These are phyloP conservation scores for Epichloe scottii DNA, from an alignment of 2,329 filamentous ascomycete genomes.

Conservation along the genomic window DNA sequence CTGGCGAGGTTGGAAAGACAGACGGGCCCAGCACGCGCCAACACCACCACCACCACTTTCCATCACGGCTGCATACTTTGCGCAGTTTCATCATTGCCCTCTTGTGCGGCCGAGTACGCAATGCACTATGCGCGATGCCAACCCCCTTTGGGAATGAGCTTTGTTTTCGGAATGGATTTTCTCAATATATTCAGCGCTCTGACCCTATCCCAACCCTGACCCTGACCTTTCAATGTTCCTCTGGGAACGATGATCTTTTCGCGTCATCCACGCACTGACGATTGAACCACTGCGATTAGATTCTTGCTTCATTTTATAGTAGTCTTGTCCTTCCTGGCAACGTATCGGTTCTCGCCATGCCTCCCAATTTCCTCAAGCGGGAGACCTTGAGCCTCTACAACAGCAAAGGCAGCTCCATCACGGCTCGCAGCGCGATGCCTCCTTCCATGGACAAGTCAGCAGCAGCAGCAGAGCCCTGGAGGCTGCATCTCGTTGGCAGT, in stretches of 20 bases:
- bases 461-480: slow-evolving; percentile 7
- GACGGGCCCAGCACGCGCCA: not conserved
- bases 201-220: not conserved
- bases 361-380: slow-evolving; percentile 5
- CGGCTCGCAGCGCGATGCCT: slow-evolving; percentile 7
- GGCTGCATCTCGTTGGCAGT: slow-evolving; percentile 5
- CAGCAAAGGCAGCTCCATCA: not conserved
- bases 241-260: not conserved
- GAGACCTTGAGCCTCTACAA: not conserved
- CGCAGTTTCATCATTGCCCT: no score
- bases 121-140: not conserved
- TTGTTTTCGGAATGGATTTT: not conserved
- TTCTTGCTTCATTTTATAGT: slow-evolving; percentile 8
- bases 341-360: slow-evolving; percentile 2
- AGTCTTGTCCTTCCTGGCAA: slow-evolving; percentile 1
- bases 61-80: not conserved
- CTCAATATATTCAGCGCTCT: not conserved
- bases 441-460: not conserved
- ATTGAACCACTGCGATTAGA: slow-evolving; percentile 1
- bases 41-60: not conserved
- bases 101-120: no score
- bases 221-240: not conserved
- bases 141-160: not conserved
- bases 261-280: slow-evolving; percentile 1
- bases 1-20: not conserved